Percentiles rank a stretch among this genome's conserved stretches.
phyloP scores from a whole-genome alignment of 169 alveolate species.

The Eimeria acervulina region DNA sequence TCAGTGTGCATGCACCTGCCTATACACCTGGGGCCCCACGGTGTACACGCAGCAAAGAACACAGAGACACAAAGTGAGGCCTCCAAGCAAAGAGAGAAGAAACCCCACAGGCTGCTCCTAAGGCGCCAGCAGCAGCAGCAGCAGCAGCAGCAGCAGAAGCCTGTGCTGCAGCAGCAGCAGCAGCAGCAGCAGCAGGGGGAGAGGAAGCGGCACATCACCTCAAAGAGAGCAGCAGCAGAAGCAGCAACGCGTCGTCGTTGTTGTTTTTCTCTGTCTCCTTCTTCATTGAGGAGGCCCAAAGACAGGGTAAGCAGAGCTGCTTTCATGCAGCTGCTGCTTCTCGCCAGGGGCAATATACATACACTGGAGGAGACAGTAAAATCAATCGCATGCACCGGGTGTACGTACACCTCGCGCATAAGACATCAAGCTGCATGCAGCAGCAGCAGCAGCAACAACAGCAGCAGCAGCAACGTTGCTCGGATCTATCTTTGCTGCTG shows the following conservation, averaged over 20 bases:
- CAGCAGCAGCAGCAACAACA: too few species aligned
- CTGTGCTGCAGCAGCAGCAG: neutral
- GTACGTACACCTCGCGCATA: too few species aligned
- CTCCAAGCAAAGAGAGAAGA: neutral
- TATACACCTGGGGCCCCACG: neutral
- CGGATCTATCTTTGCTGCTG: neutral
- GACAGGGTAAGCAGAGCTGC: neutral
- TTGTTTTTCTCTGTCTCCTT: neutral
- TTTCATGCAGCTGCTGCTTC: neutral
- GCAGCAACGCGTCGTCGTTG: neutral
- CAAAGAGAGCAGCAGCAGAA: neutral
- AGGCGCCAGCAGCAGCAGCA: neutral
- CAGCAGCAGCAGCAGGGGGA: neutral
- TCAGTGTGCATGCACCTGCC: neutral
- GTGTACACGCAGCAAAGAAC: neutral
- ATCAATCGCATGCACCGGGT: too few species aligned
- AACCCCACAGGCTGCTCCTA: neutral
- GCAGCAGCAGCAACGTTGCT: too few species aligned
- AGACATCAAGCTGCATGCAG: too few species aligned
- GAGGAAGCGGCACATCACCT: neutral
- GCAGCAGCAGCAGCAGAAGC: constrained; percentile 1
- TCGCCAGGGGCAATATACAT: neutral
- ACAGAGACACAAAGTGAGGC: neutral
- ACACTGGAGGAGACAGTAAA: neutral
- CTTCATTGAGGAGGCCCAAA: neutral